Conservation (phyloP, 352 stramenopile genomes). For the Peronospora destructor region DNA sequence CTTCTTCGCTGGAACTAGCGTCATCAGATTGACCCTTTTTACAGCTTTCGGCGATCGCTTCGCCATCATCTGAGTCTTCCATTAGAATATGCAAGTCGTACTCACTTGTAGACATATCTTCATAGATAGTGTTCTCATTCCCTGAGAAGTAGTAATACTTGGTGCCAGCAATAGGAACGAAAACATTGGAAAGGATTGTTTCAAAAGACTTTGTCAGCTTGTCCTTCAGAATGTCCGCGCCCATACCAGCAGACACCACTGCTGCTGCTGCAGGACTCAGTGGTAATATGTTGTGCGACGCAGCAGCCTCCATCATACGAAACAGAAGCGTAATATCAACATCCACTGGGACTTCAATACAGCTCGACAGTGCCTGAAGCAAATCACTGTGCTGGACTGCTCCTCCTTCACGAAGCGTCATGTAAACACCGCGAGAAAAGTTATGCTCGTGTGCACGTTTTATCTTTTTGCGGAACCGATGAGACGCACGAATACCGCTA, state of each 20-base stretch:
- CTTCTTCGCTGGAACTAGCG: background rate
- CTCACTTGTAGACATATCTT: slow-evolving; percentile 51
- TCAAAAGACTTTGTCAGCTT: slow-evolving; percentile 70
- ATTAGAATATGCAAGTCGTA: slow-evolving; percentile 59
- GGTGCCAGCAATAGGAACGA: slow-evolving; percentile 58
- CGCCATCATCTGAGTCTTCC: slow-evolving; percentile 46
- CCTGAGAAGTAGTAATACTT: slow-evolving; percentile 84
- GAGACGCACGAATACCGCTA: slow-evolving; percentile 32
- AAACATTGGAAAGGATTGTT: slow-evolving; percentile 48
- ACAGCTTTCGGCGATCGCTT: slow-evolving; percentile 7
- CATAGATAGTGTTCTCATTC: slow-evolving; percentile 46
- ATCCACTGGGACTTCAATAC: slow-evolving; percentile 77
- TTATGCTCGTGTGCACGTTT: slow-evolving; percentile 85
- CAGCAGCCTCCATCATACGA: slow-evolving; percentile 61
- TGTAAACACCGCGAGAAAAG: slow-evolving; percentile 83
- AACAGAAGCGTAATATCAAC: slow-evolving; percentile 85
- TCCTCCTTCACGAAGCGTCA: slow-evolving; percentile 66
- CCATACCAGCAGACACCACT: slow-evolving; percentile 37
- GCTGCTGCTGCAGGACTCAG: slow-evolving; percentile 29
- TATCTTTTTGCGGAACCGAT: slow-evolving; percentile 71
- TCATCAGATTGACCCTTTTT: slow-evolving; percentile 9
- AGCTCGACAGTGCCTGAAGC: slow-evolving; percentile 80
- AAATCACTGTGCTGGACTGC: slow-evolving; percentile 78
- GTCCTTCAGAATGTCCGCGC: slow-evolving; percentile 46
- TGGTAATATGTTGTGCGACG: slow-evolving; percentile 21